Conservation (phyloP, 1,284 basidiomycete genomes). For the Austroboletus niveus region DNA sequence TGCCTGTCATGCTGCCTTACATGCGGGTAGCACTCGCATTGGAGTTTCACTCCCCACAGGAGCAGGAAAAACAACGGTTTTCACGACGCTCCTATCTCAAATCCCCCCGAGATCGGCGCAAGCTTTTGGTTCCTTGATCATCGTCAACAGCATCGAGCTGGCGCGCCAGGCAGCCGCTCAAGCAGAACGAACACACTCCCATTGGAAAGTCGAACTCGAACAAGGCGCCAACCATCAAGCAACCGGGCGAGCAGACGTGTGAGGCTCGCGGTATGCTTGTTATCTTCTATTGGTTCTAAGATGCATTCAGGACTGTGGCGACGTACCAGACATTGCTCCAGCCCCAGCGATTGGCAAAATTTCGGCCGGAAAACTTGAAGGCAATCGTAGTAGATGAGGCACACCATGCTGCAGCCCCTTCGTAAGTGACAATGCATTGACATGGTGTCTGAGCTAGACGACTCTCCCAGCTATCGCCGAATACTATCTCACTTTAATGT, state of each 20-base stretch:
- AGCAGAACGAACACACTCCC: slow-evolving; percentile 65
- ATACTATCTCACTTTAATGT: slow-evolving; percentile 77
- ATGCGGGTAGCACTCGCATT: slow-evolving; percentile 65
- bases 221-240: slow-evolving; percentile 80
- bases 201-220: slow-evolving; percentile 87
- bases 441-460: neutral
- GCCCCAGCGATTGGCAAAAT: slow-evolving; percentile 72
- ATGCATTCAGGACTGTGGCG: slow-evolving; percentile 71
- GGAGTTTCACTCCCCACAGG: slow-evolving; percentile 94
- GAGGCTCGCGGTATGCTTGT: slow-evolving; percentile 28
- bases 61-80: slow-evolving; percentile 92
- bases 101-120: slow-evolving; percentile 45
- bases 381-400: slow-evolving; percentile 92
- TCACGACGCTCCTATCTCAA: slow-evolving; percentile 74
- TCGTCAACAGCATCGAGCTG: slow-evolving; percentile 87
- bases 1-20: slow-evolving; percentile 74
- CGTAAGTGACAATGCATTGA: slow-evolving; percentile 47
- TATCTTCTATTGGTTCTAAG: neutral
- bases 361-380: slow-evolving; percentile 70
- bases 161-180: slow-evolving; percentile 85
- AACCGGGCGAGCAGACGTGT: slow-evolving; percentile 84
- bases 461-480: slow-evolving; percentile 61
- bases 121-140: slow-evolving; percentile 68
- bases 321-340: slow-evolving; percentile 88
- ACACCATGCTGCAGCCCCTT: slow-evolving; percentile 91